Conservation (phyloP, 2,329 filamentous ascomycete genomes). For the Clonostachys rhizophaga region DNA sequence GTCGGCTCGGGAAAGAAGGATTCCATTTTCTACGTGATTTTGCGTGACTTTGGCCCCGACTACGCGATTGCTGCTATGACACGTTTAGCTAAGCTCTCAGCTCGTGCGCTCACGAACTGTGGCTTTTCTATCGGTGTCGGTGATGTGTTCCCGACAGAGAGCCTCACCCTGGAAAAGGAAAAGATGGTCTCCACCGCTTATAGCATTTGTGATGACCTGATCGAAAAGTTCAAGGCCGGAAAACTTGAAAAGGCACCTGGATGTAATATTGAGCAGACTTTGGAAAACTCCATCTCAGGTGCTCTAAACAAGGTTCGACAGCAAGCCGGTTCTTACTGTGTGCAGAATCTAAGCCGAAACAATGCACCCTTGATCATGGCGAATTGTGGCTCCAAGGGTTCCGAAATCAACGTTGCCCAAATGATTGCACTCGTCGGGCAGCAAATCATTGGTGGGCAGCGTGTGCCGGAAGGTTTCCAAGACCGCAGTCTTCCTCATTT, state of each 20-base stretch:
- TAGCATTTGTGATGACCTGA: constrained; percentile 75
- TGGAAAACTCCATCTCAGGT: constrained; percentile 87
- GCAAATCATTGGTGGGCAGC: constrained; percentile 91
- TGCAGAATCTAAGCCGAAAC: constrained; percentile 81
- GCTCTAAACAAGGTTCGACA: constrained; percentile 90
- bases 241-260: constrained; percentile 83
- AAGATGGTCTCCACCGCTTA: constrained; percentile 75
- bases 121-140: constrained; percentile 96
- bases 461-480: constrained; percentile 94
- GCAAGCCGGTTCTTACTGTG: constrained; percentile 86
- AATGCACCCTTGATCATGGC: constrained; percentile 97
- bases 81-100: constrained; percentile 83
- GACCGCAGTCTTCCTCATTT: constrained; percentile 94
- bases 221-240: constrained; percentile 72
- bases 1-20: constrained; percentile 98
- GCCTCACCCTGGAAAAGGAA: constrained; percentile 69
- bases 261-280: constrained; percentile 85
- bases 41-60: constrained; percentile 90
- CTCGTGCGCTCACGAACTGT: constrained; percentile 80
- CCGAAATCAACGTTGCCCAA: constrained; percentile 96
- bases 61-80: constrained; percentile 92
- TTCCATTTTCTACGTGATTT: constrained; percentile 93
- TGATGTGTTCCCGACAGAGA: constrained; percentile 81
- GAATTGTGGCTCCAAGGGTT: constrained; percentile 94
- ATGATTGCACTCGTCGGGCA: constrained; percentile 98